Conservation (phyloP, 306 rosid species). For the Senna tora region DNA sequence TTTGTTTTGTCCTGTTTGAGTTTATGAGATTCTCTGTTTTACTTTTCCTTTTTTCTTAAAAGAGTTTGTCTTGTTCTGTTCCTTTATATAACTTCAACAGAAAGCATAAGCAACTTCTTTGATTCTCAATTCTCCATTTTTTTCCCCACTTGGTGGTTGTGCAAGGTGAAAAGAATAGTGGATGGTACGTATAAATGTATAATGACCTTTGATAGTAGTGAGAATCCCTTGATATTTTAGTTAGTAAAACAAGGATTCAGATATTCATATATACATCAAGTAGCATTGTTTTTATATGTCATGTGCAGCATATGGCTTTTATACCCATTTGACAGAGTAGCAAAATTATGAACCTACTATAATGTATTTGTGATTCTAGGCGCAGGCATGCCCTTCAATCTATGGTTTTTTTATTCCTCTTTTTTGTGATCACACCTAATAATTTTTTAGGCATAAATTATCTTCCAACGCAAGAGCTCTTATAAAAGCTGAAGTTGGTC, state of each 20-base stretch:
- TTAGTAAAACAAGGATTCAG: constrained; percentile 19
- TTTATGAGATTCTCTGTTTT: constrained; percentile 61
- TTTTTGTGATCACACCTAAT: background rate
- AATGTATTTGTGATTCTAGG: background rate
- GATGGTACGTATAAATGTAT: too few species aligned
- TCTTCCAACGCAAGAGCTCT: background rate
- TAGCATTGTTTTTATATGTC: constrained; percentile 35
- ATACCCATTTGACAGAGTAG: constrained; percentile 5
- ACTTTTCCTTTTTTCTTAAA: background rate
- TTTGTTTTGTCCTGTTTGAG: constrained; percentile 81
- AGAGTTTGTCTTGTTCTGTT: constrained; percentile 43
- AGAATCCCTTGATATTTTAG: too few species aligned
- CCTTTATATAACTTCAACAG: constrained; percentile 41
- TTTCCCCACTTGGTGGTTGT: constrained; percentile 21
- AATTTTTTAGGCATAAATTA: background rate
- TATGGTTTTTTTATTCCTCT: background rate
- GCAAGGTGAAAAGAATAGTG: too few species aligned
- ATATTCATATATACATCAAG: constrained; percentile 29
- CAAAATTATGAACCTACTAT: constrained; percentile 24
- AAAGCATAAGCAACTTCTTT: constrained; percentile 53
- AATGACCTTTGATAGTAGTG: too few species aligned
- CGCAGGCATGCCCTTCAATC: background rate
- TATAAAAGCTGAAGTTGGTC: too few species aligned
- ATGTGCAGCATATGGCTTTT: constrained; percentile 4
- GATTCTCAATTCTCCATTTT: constrained; percentile 35